These are phyloP conservation scores for Ganoderma lucidum DNA, from an alignment of 1,284 basidiomycete genomes.

Conservation along the genomic window DNA sequence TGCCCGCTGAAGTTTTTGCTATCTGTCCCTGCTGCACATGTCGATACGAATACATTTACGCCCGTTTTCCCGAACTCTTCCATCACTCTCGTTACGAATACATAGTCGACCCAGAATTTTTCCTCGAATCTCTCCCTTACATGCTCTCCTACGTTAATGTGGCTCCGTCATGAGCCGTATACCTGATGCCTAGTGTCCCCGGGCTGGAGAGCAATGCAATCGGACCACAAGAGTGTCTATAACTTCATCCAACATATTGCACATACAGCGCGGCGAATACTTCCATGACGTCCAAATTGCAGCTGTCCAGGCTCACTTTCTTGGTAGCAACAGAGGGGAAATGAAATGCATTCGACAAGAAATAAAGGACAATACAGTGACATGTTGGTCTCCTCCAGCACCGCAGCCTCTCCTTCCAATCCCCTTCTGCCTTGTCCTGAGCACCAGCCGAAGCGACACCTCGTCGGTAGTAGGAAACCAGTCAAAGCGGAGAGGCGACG, in stretches of 20 bases:
- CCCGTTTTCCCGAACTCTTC: neutral
- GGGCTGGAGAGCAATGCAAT: neutral
- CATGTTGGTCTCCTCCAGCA: conserved; percentile 31
- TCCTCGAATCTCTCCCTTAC: neutral
- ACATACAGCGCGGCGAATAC: too few relatives aligned
- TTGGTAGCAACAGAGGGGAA: neutral
- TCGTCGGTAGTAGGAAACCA: conserved; percentile 53
- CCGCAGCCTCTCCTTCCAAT: conserved; percentile 32
- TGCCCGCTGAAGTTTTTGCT: neutral
- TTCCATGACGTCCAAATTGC: too few relatives aligned
- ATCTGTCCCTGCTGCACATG: neutral
- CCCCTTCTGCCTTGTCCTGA: conserved; percentile 44
- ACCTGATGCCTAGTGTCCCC: neutral
- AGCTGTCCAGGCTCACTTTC: neutral
- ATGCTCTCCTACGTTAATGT: neutral
- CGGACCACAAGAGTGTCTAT: neutral
- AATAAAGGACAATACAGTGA: neutral
- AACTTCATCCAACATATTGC: too few relatives aligned
- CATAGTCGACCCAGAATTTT: neutral
- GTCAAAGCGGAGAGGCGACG: conserved; percentile 50
- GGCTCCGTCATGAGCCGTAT: neutral
- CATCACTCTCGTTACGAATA: conserved; percentile 6
- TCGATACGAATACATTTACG: neutral
- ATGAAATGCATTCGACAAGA: neutral
- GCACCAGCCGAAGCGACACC: conserved; percentile 62